Percentiles rank a stretch among this genome's conserved stretches.
These are phyloP conservation scores for Glebionis coronaria DNA, from an alignment of 129 eudicot species.

Conservation along the genomic window DNA sequence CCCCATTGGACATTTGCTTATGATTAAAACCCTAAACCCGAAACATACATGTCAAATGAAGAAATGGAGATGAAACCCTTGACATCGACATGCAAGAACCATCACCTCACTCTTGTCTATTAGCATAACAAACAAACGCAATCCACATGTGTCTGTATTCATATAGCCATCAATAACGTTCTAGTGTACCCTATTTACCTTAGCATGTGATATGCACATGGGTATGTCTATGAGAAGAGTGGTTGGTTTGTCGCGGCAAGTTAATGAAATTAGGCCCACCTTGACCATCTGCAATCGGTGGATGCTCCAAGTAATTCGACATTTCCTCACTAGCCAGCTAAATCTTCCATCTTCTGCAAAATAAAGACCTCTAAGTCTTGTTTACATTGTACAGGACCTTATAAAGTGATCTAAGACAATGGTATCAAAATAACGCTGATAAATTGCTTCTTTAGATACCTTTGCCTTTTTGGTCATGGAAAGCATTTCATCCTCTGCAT, in stretches of 20 bases:
- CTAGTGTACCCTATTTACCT: slow-evolving; percentile 40
- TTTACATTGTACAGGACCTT: slow-evolving; percentile 11
- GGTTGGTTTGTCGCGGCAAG: slow-evolving; percentile 21
- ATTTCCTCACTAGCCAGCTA: slow-evolving; percentile 20
- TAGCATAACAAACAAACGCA: slow-evolving; percentile 40
- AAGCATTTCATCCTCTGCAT: slow-evolving; percentile 91
- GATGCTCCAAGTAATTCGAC: slow-evolving; percentile 32
- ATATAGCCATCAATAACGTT: slow-evolving; percentile 33
- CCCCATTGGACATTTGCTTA: slow-evolving; percentile 22
- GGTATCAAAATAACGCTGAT: slow-evolving; percentile 21
- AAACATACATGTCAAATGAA: slow-evolving; percentile 20
- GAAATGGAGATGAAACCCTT: slow-evolving; percentile 20
- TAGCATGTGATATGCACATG: slow-evolving; percentile 43
- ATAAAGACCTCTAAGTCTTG: slow-evolving; percentile 11
- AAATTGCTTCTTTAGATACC: slow-evolving; percentile 18
- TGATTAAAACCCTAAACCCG: slow-evolving; percentile 21
- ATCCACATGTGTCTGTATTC: slow-evolving; percentile 46
- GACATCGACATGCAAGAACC: slow-evolving; percentile 34
- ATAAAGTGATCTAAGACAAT: slow-evolving; percentile 12
- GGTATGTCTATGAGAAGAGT: slow-evolving; percentile 34
- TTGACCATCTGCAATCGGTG: slow-evolving; percentile 29
- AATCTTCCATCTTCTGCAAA: slow-evolving; percentile 25
- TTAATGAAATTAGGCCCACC: slow-evolving; percentile 34
- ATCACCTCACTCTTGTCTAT: slow-evolving; percentile 41
- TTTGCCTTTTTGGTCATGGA: slow-evolving; percentile 40